Evolutionary conservation across 2,329 filamentous ascomycete species (phyloP).

Genomic region (Trichoderma breve): DNA sequence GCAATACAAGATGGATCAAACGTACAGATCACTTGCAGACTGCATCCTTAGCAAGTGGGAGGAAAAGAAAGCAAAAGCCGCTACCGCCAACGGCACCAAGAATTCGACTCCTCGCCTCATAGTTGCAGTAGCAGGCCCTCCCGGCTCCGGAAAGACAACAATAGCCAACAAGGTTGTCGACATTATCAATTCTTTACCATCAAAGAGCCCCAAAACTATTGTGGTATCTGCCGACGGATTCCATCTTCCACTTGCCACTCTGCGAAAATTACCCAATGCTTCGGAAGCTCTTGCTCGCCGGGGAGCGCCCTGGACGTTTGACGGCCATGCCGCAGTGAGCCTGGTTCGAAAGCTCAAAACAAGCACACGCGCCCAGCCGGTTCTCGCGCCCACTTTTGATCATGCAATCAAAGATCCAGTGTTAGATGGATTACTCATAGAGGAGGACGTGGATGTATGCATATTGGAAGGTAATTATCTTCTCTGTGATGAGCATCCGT

Average conservation of each 20-base stretch:
- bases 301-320: conserved; percentile 37
- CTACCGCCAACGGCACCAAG: conserved; percentile 9
- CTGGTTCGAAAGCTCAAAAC: conserved; percentile 25
- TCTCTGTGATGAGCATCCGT: conserved; percentile 32
- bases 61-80: conserved; percentile 13
- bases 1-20: conserved; percentile 26
- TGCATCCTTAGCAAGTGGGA: conserved; percentile 26
- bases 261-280: conserved; percentile 32
- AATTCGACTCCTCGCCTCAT: conserved; percentile 18
- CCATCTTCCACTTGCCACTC: conserved; percentile 28
- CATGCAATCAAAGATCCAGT: conserved; percentile 73
- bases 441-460: conserved; percentile 56
- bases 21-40: conserved; percentile 27
- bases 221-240: conserved; percentile 33
- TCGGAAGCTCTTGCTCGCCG: conserved; percentile 32
- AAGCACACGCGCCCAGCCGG: conserved; percentile 23
- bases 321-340: conserved; percentile 26
- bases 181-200: conserved; percentile 18
- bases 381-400: conserved; percentile 67
- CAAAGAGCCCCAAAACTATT: conserved; percentile 23
- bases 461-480: conserved; percentile 69
- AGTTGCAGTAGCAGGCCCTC: conserved; percentile 25
- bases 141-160: conserved; percentile 26
- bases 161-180: conserved; percentile 24
- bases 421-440: conserved; percentile 60